A percentile compares a stretch with the other conserved stretches of the same genome.
These are phyloP conservation scores for Neonectria sp. DNA, from an alignment of 2,329 filamentous ascomycete species.

Conservation along the genomic window DNA sequence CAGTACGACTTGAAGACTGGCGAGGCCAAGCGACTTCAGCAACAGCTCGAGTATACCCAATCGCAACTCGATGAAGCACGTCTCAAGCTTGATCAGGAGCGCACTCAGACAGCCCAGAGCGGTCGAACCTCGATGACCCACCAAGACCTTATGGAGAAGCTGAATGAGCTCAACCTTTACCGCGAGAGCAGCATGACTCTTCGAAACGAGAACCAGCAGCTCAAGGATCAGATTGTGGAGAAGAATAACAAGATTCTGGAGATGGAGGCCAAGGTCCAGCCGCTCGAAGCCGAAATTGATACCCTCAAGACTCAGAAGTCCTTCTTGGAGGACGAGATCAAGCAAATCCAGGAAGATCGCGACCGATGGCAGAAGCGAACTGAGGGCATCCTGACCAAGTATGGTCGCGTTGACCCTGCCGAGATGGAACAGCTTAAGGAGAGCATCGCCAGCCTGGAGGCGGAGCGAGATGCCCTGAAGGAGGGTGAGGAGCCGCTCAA, in stretches of 20 bases:
- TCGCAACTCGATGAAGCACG: constrained; percentile 90
- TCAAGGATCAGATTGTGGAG: constrained; percentile 81
- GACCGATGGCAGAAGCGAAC: constrained; percentile 97
- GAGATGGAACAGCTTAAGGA: constrained; percentile 93
- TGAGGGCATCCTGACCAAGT: constrained; percentile 95
- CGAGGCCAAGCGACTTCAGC: constrained; percentile 89
- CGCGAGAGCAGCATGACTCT: constrained; percentile 95
- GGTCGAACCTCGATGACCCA: constrained; percentile 83
- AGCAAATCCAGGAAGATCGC: constrained; percentile 89
- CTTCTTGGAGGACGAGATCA: constrained; percentile 89
- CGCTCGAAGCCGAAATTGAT: constrained; percentile 83
- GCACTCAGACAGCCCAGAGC: constrained; percentile 80
- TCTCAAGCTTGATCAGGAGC: constrained; percentile 92
- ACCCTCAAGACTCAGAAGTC: constrained; percentile 87
- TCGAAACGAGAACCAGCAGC: constrained; percentile 86
- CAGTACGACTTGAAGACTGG: constrained; percentile 92
- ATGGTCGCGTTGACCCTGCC: constrained; percentile 93
- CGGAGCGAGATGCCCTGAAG: constrained; percentile 73
- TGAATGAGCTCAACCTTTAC: constrained; percentile 96
- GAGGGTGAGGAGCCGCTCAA: constrained; percentile 66
- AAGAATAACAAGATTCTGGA: constrained; percentile 83
- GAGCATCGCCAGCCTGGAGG: constrained; percentile 76
- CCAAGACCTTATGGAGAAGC: constrained; percentile 92
- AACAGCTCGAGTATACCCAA: constrained; percentile 90
- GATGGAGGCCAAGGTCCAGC: constrained; percentile 82